These are phyloP conservation scores for Globisporangium takayamanum DNA, from an alignment of 352 stramenopile genomes.

Conservation along the genomic window DNA sequence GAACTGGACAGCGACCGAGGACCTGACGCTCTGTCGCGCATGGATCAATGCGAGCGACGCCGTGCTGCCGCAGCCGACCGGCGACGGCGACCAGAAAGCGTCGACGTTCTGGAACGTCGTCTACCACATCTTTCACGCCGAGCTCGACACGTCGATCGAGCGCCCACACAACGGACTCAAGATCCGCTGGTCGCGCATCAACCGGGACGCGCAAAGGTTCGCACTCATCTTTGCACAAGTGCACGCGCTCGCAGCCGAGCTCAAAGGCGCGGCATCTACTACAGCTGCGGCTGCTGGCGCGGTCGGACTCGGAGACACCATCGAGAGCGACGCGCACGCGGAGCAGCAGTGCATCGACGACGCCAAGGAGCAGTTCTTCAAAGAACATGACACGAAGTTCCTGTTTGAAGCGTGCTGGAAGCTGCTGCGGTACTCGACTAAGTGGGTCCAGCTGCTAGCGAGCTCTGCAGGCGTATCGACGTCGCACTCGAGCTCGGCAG, in stretches of 20 bases:
- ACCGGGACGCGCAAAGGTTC: slow-evolving; percentile 74
- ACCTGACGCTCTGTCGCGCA: slow-evolving; percentile 60
- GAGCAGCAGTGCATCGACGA: slow-evolving; percentile 55
- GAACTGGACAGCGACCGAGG: slow-evolving; percentile 59
- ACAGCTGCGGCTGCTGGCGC: neutral
- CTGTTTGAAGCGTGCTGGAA: slow-evolving; percentile 65
- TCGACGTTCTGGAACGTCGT: slow-evolving; percentile 65
- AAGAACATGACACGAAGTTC: slow-evolving; percentile 52
- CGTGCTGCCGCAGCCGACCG: slow-evolving; percentile 21
- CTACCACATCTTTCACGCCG: slow-evolving; percentile 56
- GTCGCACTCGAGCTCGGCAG: slow-evolving; percentile 4
- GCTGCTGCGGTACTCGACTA: slow-evolving; percentile 51
- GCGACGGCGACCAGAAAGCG: slow-evolving; percentile 40
- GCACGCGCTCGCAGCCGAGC: slow-evolving; percentile 13
- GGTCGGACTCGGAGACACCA: neutral
- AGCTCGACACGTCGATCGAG: slow-evolving; percentile 52
- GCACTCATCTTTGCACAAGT: slow-evolving; percentile 37
- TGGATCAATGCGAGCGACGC: slow-evolving; percentile 57
- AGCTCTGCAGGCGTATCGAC: slow-evolving; percentile 24
- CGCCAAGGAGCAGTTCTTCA: slow-evolving; percentile 42
- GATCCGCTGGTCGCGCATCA: slow-evolving; percentile 77
- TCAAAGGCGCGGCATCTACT: neutral
- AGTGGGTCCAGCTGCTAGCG: slow-evolving; percentile 60
- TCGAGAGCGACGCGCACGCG: slow-evolving; percentile 13
- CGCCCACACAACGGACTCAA: slow-evolving; percentile 68